Percentiles rank a stretch among this genome's conserved stretches.
phyloP scores from a whole-genome alignment of 2,329 filamentous ascomycete genomes.

The Drechslerella stenobrocha region DNA sequence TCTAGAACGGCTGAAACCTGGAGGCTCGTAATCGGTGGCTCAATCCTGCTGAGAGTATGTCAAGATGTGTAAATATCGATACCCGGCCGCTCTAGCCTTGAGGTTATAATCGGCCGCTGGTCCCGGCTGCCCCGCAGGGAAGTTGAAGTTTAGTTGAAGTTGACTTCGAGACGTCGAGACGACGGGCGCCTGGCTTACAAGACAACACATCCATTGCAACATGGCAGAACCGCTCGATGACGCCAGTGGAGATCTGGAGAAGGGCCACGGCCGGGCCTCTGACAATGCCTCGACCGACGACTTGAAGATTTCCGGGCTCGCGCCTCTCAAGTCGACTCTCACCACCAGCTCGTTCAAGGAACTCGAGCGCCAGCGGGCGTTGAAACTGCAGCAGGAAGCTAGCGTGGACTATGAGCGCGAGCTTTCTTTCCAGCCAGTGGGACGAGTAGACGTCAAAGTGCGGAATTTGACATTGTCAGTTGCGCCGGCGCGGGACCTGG shows the following conservation, averaged over 20 bases:
- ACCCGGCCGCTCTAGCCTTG: not conserved
- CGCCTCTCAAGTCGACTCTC: slow-evolving; percentile 26
- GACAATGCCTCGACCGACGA: slow-evolving; percentile 15
- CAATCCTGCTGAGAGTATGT: not conserved
- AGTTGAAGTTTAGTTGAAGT: too few relatives aligned
- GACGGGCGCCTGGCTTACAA: too few relatives aligned
- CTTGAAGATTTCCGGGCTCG: slow-evolving; percentile 22
- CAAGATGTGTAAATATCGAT: not conserved
- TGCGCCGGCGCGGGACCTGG: slow-evolving; percentile 54
- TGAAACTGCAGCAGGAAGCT: slow-evolving; percentile 15
- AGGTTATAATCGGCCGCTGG: not conserved
- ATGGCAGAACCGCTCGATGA: slow-evolving; percentile 6
- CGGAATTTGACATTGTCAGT: slow-evolving; percentile 48
- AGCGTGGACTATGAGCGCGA: slow-evolving; percentile 24
- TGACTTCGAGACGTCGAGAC: too few relatives aligned
- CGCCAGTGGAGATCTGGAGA: slow-evolving; percentile 11
- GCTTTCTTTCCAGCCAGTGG: slow-evolving; percentile 41
- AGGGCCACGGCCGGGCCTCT: not conserved
- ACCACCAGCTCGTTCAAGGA: slow-evolving; percentile 21
- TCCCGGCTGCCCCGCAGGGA: too few relatives aligned
- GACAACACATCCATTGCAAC: not conserved
- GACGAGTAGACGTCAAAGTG: slow-evolving; percentile 49
- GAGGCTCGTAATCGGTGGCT: not conserved
- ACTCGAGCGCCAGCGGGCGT: slow-evolving; percentile 19
- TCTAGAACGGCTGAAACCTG: not conserved